A percentile compares a stretch with the other conserved stretches of the same genome.
phyloP scores from a whole-genome alignment of 345 rosid genomes.

The Citrus australasica region DNA sequence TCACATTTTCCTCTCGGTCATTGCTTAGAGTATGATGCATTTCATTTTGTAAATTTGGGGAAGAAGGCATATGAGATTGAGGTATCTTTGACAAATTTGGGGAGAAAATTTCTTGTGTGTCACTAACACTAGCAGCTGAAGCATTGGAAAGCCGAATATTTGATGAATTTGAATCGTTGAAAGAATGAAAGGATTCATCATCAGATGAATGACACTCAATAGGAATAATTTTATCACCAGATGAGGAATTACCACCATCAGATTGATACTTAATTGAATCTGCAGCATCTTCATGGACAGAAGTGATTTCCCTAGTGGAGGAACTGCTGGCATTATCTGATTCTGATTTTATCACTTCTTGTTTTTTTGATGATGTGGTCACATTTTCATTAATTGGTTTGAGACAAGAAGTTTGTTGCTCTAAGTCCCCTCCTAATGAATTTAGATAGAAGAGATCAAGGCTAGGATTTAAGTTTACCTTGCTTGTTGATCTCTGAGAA shows the following conservation, averaged over 20 bases:
- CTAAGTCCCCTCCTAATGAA: slow-evolving; percentile 62
- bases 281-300: slow-evolving; percentile 40
- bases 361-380: slow-evolving; percentile 18
- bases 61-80: slow-evolving; percentile 20
- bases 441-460: slow-evolving; percentile 67
- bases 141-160: slow-evolving; percentile 54
- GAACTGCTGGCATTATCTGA: slow-evolving; percentile 51
- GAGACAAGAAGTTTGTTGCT: slow-evolving; percentile 42
- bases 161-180: slow-evolving; percentile 52
- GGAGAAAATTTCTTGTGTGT: slow-evolving; percentile 30
- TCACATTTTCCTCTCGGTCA: neutral
- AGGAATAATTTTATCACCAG: slow-evolving; percentile 28
- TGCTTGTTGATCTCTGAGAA: slow-evolving; percentile 44
- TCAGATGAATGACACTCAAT: slow-evolving; percentile 55
- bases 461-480: slow-evolving; percentile 63
- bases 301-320: slow-evolving; percentile 67
- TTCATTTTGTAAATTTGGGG: neutral
- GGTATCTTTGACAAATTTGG: slow-evolving; percentile 19
- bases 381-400: slow-evolving; percentile 25
- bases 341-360: slow-evolving; percentile 30
- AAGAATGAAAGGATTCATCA: slow-evolving; percentile 86
- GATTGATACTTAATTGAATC: slow-evolving; percentile 38
- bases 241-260: slow-evolving; percentile 32
- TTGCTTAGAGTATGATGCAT: slow-evolving; percentile 6
- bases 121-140: slow-evolving; percentile 44